phyloP scores from a whole-genome alignment of 2,329 filamentous ascomycete genomes.

The Trichoderma harzianum region DNA sequence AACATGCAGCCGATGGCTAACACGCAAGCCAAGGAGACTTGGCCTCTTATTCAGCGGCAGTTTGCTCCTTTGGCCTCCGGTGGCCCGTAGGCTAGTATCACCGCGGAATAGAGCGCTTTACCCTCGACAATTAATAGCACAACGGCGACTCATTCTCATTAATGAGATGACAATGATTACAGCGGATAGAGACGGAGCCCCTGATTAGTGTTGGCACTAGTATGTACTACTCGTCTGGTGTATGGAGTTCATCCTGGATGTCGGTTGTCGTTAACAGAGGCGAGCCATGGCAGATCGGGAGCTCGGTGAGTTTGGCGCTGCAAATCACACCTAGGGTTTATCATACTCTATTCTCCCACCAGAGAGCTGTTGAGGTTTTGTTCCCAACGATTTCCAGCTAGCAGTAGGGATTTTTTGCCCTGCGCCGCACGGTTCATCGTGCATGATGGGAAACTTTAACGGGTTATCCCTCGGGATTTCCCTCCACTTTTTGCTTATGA shows the following conservation, averaged over 20 bases:
- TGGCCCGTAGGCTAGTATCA: not conserved
- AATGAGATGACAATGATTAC: not conserved
- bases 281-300: not conserved
- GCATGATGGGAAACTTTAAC: not conserved
- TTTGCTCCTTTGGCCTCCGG: not conserved
- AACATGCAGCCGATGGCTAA: not conserved
- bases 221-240: too few relatives aligned
- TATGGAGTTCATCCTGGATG: too few relatives aligned
- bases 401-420: not conserved
- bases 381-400: not conserved
- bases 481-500: not conserved
- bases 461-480: not conserved
- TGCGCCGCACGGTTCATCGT: constrained; percentile 5
- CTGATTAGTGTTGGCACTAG: not conserved
- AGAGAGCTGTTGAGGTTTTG: not conserved
- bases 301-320: not conserved
- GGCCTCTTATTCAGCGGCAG: not conserved
- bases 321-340: not conserved
- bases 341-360: not conserved
- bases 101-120: not conserved
- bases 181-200: not conserved
- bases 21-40: not conserved
- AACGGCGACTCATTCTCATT: not conserved
- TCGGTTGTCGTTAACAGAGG: not conserved
- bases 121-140: not conserved